These are phyloP conservation scores for Aspergillus quadrilineatus DNA, from an alignment of 2,329 filamentous ascomycete genomes.

Conservation along the genomic window DNA sequence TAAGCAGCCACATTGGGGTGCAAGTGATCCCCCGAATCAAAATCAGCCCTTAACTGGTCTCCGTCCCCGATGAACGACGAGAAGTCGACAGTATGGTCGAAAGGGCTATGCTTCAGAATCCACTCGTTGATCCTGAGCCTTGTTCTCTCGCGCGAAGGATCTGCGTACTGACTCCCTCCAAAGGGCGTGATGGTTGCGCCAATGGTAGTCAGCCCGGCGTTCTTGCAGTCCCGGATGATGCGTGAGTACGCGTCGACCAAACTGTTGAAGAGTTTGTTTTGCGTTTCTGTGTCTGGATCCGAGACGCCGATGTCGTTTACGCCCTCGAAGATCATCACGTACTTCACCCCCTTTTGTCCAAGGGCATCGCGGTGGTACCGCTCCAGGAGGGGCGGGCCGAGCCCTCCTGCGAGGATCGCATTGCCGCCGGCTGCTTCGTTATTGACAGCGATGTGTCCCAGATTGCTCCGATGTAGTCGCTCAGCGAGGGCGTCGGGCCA, in stretches of 20 bases:
- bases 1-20: constrained; percentile 63
- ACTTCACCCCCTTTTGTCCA: constrained; percentile 56
- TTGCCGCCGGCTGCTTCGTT: constrained; percentile 72
- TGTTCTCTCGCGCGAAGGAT: constrained; percentile 56
- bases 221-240: constrained; percentile 56
- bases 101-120: constrained; percentile 57
- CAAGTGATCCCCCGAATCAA: constrained; percentile 64
- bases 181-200: constrained; percentile 69
- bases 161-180: constrained; percentile 54
- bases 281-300: constrained; percentile 44
- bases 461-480: constrained; percentile 49
- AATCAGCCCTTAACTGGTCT: constrained; percentile 50
- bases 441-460: constrained; percentile 53
- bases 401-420: constrained; percentile 59
- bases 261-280: constrained; percentile 49
- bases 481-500: constrained; percentile 60
- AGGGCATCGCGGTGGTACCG: constrained; percentile 66
- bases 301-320: constrained; percentile 67
- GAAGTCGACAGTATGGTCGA: constrained; percentile 64
- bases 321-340: constrained; percentile 66
- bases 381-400: constrained; percentile 61
- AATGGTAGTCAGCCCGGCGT: constrained; percentile 57
- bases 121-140: constrained; percentile 60
- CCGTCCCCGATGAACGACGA: constrained; percentile 57
- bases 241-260: constrained; percentile 60